These are phyloP conservation scores for Candida multigemmis DNA, from an alignment of 805 yeast genomes.

Conservation along the genomic window DNA sequence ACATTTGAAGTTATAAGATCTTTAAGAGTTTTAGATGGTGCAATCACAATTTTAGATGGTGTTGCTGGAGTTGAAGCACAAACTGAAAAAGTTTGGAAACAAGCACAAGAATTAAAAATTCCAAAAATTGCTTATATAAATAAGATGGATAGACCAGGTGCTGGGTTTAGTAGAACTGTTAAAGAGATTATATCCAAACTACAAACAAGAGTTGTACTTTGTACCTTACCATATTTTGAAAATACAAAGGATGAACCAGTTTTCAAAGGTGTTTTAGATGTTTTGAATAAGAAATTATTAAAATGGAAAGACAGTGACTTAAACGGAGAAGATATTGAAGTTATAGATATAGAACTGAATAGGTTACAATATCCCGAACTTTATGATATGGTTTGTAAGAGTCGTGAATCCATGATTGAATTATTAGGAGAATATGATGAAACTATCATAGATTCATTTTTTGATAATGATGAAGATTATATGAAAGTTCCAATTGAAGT, in stretches of 20 bases:
- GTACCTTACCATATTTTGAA: conserved; percentile 71
- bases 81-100: conserved; percentile 95
- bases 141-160: conserved; percentile 95
- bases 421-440: conserved; percentile 81
- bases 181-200: conserved; percentile 72
- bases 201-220: conserved; percentile 61
- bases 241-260: conserved; percentile 12
- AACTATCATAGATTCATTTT: conserved; percentile 60
- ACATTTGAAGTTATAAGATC: conserved; percentile 90
- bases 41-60: conserved; percentile 85
- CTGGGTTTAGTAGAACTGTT: conserved; percentile 87
- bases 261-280: conserved; percentile 71
- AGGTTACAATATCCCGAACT: conserved; percentile 16
- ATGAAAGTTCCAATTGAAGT: conserved; percentile 48
- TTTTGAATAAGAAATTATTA: conserved; percentile 52
- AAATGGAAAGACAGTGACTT: conserved; percentile 35
- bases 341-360: conserved; percentile 30
- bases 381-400: conserved; percentile 40
- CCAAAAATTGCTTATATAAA: conserved; percentile 80
- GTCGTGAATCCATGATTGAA: conserved; percentile 75
- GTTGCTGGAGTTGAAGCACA: conserved; percentile 99
- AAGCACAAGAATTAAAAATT: conserved; percentile 56
- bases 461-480: conserved; percentile 65
- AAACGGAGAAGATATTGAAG: conserved; percentile 45
- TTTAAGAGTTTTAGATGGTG: conserved; percentile 87